Evolutionary conservation across 2,329 filamentous ascomycete genomes (phyloP), one percentile per base, ranked within the genome.

Genomic region (Hypomyces rosellus): DNA sequence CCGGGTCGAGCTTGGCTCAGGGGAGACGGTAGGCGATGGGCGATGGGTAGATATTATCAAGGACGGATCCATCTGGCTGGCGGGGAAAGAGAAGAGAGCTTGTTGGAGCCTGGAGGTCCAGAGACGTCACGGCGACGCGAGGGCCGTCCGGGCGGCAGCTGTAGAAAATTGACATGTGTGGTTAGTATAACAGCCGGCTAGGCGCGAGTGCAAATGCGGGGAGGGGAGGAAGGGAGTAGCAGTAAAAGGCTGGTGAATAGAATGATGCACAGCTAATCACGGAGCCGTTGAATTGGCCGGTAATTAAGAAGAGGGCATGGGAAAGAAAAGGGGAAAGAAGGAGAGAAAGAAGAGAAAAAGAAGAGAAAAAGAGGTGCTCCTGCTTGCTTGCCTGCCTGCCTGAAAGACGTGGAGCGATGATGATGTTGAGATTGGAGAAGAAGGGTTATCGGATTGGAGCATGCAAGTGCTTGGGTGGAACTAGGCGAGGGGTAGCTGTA

Each of bases 1-100:
- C 55, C 82, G 77, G 58, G 77, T 81, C 61, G 80, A 78, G 66
- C 75, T 75, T 65, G 79, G 77, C 71, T 85, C 82, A 67, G 78
- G 77, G 61, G 80, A 84, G 68, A 74, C 72, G 62, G 77, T 76
- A 68, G 78, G 77, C 70, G 80, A 77, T 74, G 70, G 74, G 66
- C 71, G 70, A 68, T 79, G 75, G 63, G 70, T 67, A 57, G 72
- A 69, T 62, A 62, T 70, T 62, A 62, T 70, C 63, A 72, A 70
- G 64, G 71, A 68, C 65, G 69, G 73, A 72, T 78, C 76, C 77
- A 80, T 80, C 71, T 72, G 76, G 69, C 64, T 71, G 67, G 64
- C 64, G 65, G 61, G 64, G 62, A 61, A 57, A 61, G 59, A 52
- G 54, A 58, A 61, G 58, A 62, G 61, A 61, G 65, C 62, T 65